Percentiles rank a stretch among this genome's conserved stretches.
phyloP scores from a whole-genome alignment of 208 protist genomes.

The Leishmania aethiopica region DNA sequence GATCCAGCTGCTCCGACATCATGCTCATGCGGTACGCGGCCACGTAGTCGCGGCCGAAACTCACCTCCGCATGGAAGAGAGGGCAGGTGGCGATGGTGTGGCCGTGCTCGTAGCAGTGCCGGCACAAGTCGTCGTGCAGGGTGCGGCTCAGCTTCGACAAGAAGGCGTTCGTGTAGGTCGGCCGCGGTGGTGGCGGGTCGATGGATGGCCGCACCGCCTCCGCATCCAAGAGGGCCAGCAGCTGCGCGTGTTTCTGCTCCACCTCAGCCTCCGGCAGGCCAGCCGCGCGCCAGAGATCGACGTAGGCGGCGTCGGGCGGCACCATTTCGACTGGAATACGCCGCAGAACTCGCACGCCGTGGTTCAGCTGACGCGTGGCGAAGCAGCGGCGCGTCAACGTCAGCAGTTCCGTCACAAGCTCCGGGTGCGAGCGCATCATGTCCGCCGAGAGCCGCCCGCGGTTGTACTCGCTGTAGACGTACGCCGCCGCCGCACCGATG shows the following conservation, averaged over 20 bases:
- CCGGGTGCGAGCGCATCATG: constrained; percentile 50
- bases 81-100: constrained; percentile 73
- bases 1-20: constrained; percentile 84
- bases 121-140: constrained; percentile 80
- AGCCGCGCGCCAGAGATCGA: constrained; percentile 68
- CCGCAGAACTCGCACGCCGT: constrained; percentile 72
- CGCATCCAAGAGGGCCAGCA: constrained; percentile 60
- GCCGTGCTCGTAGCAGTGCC: constrained; percentile 76
- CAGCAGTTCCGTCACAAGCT: constrained; percentile 44
- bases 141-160: constrained; percentile 46
- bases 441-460: constrained; percentile 49
- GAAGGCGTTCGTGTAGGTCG: constrained; percentile 62
- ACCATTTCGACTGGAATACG: constrained; percentile 72
- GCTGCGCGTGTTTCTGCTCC: constrained; percentile 36
- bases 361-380: constrained; percentile 41
- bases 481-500: constrained; percentile 63
- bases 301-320: constrained; percentile 42
- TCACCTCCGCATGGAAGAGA: constrained; percentile 82
- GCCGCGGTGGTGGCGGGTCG: constrained; percentile 44
- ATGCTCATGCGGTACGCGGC: constrained; percentile 89
- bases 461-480: constrained; percentile 84
- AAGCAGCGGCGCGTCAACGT: constrained; percentile 49
- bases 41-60: constrained; percentile 86
- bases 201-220: constrained; percentile 58
- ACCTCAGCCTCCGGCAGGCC: constrained; percentile 54